Percentiles rank a stretch among this genome's conserved stretches.
These are phyloP conservation scores for Pseudocercospora macadamiae DNA, from an alignment of 2,329 filamentous ascomycete species.

Conservation along the genomic window DNA sequence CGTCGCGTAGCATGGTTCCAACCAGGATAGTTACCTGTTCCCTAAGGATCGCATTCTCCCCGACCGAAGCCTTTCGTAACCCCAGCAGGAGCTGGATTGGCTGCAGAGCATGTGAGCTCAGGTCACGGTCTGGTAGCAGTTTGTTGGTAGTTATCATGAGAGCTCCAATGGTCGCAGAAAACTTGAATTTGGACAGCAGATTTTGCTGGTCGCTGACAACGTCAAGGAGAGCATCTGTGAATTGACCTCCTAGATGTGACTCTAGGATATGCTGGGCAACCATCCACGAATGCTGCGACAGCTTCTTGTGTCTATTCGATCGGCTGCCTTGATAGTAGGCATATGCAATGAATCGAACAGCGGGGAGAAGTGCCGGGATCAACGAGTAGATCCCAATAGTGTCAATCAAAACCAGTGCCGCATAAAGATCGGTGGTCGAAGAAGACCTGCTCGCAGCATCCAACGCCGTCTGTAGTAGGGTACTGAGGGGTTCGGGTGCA, in stretches of 20 bases:
- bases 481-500: slow-evolving; percentile 27
- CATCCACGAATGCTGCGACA: slow-evolving; percentile 32
- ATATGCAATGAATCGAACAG: slow-evolving; percentile 34
- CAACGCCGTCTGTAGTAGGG: slow-evolving; percentile 30
- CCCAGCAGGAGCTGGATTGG: slow-evolving; percentile 26
- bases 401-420: slow-evolving; percentile 35
- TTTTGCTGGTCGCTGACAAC: slow-evolving; percentile 28
- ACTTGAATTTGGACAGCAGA: slow-evolving; percentile 26
- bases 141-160: slow-evolving; percentile 35
- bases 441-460: slow-evolving; percentile 32
- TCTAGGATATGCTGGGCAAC: slow-evolving; percentile 33
- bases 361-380: slow-evolving; percentile 29
- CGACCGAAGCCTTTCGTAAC: slow-evolving; percentile 18
- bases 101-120: slow-evolving; percentile 12
- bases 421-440: slow-evolving; percentile 34
- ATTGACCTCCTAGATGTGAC: slow-evolving; percentile 35
- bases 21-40: slow-evolving; percentile 26
- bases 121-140: slow-evolving; percentile 19
- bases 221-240: slow-evolving; percentile 29
- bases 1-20: slow-evolving; percentile 21
- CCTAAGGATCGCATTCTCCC: slow-evolving; percentile 24
- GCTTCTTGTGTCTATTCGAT: slow-evolving; percentile 33
- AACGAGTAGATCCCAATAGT: slow-evolving; percentile 35
- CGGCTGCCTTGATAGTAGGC: slow-evolving; percentile 37
- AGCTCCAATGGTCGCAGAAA: slow-evolving; percentile 34